Percentiles rank a stretch among this genome's conserved stretches.
Evolutionary conservation across 495 filamentous ascomycete species (phyloP).

Genomic region (Tricharina praecox): DNA sequence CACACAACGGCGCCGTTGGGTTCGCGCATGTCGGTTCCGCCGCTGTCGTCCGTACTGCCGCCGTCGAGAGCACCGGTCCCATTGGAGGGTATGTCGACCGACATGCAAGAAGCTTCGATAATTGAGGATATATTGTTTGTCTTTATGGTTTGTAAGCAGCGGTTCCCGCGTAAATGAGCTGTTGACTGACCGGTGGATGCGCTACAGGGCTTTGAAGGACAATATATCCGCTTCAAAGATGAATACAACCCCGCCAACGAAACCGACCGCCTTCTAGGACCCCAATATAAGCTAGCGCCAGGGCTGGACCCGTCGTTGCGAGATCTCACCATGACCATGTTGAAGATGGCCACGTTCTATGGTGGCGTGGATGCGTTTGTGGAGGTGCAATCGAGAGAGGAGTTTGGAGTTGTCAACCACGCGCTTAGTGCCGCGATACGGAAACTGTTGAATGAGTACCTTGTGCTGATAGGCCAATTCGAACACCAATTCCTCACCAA

Average conservation of each 20-base stretch:
- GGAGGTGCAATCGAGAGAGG: constrained; percentile 79
- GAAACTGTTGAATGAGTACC: constrained; percentile 78
- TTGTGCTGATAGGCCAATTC: constrained; percentile 79
- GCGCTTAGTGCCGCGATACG: constrained; percentile 85
- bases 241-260: constrained; percentile 69
- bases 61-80: constrained; percentile 50
- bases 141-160: constrained; percentile 44
- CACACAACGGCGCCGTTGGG: constrained; percentile 82
- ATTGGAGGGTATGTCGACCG: constrained; percentile 52
- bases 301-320: constrained; percentile 82
- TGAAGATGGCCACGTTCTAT: constrained; percentile 93
- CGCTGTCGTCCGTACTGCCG: constrained; percentile 58
- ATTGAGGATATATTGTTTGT: constrained; percentile 84
- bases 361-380: constrained; percentile 80
- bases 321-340: constrained; percentile 70
- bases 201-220: constrained; percentile 73
- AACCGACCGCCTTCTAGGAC: constrained; percentile 69
- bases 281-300: constrained; percentile 57
- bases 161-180: background rate
- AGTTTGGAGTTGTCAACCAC: constrained; percentile 92
- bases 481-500: constrained; percentile 83
- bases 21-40: constrained; percentile 67
- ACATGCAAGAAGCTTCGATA: constrained; percentile 69
- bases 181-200: background rate
- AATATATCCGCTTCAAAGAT: constrained; percentile 75